Conservation (phyloP, 371 early-diverging fungal genomes). For the Zopfochytrium polystomum region DNA sequence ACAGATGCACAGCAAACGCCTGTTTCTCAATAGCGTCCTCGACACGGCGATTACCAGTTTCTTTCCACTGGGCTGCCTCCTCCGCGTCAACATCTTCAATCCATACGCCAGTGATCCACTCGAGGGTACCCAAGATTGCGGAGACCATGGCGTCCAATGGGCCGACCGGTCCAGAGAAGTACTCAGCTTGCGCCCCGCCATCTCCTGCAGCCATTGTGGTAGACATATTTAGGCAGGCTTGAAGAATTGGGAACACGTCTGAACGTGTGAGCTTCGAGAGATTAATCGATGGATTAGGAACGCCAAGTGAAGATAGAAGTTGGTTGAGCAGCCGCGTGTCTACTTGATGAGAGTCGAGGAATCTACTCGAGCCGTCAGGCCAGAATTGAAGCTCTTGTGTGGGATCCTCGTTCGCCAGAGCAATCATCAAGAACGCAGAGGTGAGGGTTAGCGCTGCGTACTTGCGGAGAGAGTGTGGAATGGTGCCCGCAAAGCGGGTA, state of each 20-base stretch:
- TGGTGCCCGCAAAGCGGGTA: background rate
- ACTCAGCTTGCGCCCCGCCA: background rate
- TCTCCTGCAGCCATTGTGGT: background rate
- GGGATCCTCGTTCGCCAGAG: conserved; percentile 6
- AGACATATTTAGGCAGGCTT: background rate
- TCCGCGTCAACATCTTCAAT: conserved; percentile 3
- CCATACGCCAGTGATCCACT: conserved; percentile 12
- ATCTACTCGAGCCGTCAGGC: conserved; percentile 2
- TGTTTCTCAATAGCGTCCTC: background rate
- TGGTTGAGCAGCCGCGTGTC: background rate
- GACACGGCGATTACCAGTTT: background rate
- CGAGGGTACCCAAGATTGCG: conserved; percentile 6
- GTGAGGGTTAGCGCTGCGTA: conserved; percentile 5
- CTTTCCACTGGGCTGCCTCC: background rate
- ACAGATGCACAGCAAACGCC: background rate
- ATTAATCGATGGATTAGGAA: background rate
- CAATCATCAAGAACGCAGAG: conserved; percentile 9
- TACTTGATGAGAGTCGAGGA: background rate
- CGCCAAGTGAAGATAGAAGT: background rate
- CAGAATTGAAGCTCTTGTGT: background rate
- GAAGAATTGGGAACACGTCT: conserved; percentile 2
- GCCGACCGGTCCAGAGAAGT: background rate
- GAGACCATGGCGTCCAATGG: conserved; percentile 6
- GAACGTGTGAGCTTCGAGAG: background rate
- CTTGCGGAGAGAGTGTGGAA: conserved; percentile 1